phyloP scores from a whole-genome alignment of 768 basidiomycete genomes.

The Phaffia tasmanica region DNA sequence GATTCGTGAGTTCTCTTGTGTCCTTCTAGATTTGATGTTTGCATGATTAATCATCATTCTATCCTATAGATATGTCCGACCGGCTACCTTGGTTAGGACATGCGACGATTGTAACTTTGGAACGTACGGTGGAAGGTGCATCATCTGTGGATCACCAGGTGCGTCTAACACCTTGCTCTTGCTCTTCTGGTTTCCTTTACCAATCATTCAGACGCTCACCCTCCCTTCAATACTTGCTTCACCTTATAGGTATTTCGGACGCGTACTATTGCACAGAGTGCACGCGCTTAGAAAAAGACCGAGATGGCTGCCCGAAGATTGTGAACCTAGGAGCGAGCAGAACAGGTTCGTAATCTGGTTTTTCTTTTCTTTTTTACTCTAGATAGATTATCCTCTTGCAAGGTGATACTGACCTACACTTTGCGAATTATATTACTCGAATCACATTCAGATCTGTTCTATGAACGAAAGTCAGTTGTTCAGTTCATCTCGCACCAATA shows the following conservation, averaged over 20 bases:
- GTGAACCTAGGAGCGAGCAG: conserved; percentile 90
- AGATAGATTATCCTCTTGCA: no score
- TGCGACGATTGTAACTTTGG: conserved; percentile 99
- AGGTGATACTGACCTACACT: no score
- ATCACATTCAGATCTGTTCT: conserved; percentile 19
- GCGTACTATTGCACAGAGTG: conserved; percentile 99
- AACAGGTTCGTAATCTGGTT: conserved; percentile 54
- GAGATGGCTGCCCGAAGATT: conserved; percentile 97
- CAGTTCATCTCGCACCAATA: background rate
- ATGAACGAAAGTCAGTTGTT: conserved; percentile 23
- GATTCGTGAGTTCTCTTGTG: conserved; percentile 16
- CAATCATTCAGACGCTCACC: conserved; percentile 4
- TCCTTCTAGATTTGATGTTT: background rate
- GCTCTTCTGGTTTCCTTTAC: background rate
- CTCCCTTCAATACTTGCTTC: background rate
- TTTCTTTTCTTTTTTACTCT: no score
- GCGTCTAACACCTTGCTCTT: conserved; percentile 28
- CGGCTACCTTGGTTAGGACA: conserved; percentile 92
- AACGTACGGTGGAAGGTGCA: conserved; percentile 88
- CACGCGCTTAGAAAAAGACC: conserved; percentile 88
- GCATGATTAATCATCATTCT: background rate
- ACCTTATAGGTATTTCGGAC: conserved; percentile 84
- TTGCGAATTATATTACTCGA: no score
- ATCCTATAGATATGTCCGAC: conserved; percentile 73
- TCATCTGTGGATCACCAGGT: conserved; percentile 96